Percentiles rank a stretch among this genome's conserved stretches.
These are phyloP conservation scores for Linnemannia exigua DNA, from an alignment of 192 early-diverging fungal species.

Conservation along the genomic window DNA sequence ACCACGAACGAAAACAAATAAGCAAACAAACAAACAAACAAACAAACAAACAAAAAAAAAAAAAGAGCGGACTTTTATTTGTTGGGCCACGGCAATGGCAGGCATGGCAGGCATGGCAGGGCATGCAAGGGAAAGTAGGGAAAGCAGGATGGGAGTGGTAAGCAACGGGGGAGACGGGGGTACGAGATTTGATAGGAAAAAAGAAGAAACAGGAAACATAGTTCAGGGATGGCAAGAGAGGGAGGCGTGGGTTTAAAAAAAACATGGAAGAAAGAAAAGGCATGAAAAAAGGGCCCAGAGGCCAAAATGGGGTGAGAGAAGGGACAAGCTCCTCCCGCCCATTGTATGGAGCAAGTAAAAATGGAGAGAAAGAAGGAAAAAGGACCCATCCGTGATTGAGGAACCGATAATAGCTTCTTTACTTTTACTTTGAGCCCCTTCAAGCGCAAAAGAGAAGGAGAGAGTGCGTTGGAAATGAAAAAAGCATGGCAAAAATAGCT, in stretches of 20 bases:
- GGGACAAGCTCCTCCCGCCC: background rate
- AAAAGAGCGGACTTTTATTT: background rate
- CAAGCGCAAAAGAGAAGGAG: background rate
- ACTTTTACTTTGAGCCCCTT: background rate
- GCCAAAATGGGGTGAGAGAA: background rate
- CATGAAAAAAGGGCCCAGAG: background rate
- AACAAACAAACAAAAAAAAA: background rate
- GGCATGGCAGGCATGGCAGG: background rate
- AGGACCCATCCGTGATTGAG: background rate
- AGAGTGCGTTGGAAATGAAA: background rate
- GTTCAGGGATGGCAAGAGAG: background rate
- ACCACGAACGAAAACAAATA: background rate
- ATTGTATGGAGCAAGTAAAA: background rate
- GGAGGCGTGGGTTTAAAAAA: background rate
- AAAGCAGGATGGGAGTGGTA: too few species aligned
- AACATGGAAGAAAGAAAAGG: background rate
- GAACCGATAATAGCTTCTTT: background rate
- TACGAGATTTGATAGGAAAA: background rate
- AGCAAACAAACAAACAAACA: background rate
- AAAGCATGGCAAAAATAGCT: slow-evolving; percentile 9
- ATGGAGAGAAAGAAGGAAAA: background rate
- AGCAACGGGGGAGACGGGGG: background rate
- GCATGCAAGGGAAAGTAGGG: background rate
- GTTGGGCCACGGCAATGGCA: too few species aligned
- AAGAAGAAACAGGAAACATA: background rate